These are phyloP conservation scores for Sclerospora graminicola DNA, from an alignment of 352 stramenopile species.

Conservation along the genomic window DNA sequence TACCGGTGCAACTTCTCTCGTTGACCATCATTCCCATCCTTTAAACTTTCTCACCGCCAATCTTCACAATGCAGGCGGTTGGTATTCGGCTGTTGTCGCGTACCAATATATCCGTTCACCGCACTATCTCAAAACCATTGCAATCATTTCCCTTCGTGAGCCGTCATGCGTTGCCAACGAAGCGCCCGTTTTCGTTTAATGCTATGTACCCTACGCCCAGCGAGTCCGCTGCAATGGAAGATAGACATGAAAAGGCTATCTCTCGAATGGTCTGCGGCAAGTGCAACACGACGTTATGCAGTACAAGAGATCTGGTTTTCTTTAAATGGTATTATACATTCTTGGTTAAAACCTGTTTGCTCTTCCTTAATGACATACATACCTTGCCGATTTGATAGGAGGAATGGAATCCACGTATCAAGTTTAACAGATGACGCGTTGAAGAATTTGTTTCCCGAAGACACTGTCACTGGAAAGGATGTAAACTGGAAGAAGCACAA, in stretches of 20 bases:
- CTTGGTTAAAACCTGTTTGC: no score
- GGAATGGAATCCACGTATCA: slow-evolving; percentile 60
- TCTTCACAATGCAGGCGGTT: slow-evolving; percentile 12
- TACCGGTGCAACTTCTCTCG: no score
- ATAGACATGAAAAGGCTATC: slow-evolving; percentile 26
- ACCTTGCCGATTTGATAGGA: slow-evolving; percentile 21
- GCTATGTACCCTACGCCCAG: slow-evolving; percentile 46
- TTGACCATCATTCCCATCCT: no score
- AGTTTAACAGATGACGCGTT: slow-evolving; percentile 51
- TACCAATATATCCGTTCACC: slow-evolving; percentile 1
- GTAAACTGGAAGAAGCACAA: slow-evolving; percentile 51
- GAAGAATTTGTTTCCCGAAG: slow-evolving; percentile 36
- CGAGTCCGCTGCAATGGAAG: slow-evolving; percentile 36
- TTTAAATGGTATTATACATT: slow-evolving; percentile 45
- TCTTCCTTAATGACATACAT: no score
- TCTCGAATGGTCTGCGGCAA: slow-evolving; percentile 60
- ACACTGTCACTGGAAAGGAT: slow-evolving; percentile 26
- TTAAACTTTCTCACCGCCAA: no score
- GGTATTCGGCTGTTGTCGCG: slow-evolving; percentile 8
- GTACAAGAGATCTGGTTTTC: slow-evolving; percentile 61
- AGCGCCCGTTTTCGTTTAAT: slow-evolving; percentile 31
- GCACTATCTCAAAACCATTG: slow-evolving; percentile 5
- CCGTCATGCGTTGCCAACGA: neutral
- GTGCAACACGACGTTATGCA: slow-evolving; percentile 48
- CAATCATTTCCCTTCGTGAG: slow-evolving; percentile 2